Evolutionary conservation across 2,329 filamentous ascomycete genomes (phyloP), one percentile per base, ranked within the genome.

Genomic region (Cladosporium colombiae): DNA sequence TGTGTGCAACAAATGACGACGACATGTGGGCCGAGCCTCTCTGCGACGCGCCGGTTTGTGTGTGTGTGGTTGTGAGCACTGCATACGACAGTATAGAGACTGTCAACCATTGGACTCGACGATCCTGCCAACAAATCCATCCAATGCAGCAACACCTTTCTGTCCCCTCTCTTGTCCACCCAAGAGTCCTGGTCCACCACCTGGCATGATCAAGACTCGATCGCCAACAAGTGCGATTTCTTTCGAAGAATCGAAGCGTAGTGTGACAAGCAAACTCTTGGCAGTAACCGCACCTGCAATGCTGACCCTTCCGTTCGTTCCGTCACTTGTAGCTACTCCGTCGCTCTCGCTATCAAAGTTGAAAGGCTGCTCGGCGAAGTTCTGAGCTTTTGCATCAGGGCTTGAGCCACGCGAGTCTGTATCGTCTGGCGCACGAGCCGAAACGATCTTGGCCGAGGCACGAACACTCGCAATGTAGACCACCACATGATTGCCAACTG

Each of bases 401-500:
- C 33, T 33, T 23, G 25, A 1, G 68, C 18, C 8, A 72, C 70
- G 16, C 78, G 27, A 25, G 29, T 52, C n/a, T 40, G 71, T 67
- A 16, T 68, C 68, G 52, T 78, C 75, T 5, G 76, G 74, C 25
- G 70, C 71, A 13, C 74, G 66, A n/a, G 76, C 74, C 5, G 76
- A 77, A 10, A 90, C 76, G 1, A 98, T 86, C 67, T 90, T 89
- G 0, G 92, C 93, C 0, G 91, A 88, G 1, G 93, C 90, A 10
- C 94, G 86, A 16, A 98, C 89, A 74, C 93, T 97, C 21, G 92
- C 92, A 49, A 93, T 87, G 74, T 97, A 98, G 0, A 94, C 86
- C 33, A 96, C 93, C 5, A 93, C 88, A 37, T 89, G 82, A 49
- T 85, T 89, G 1, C 91, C 91, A 0, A 88, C 80, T 0, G 85